Evolutionary conservation across 768 basidiomycete species (phyloP).

Genomic region (Rubroboletus pulcherrimus): DNA sequence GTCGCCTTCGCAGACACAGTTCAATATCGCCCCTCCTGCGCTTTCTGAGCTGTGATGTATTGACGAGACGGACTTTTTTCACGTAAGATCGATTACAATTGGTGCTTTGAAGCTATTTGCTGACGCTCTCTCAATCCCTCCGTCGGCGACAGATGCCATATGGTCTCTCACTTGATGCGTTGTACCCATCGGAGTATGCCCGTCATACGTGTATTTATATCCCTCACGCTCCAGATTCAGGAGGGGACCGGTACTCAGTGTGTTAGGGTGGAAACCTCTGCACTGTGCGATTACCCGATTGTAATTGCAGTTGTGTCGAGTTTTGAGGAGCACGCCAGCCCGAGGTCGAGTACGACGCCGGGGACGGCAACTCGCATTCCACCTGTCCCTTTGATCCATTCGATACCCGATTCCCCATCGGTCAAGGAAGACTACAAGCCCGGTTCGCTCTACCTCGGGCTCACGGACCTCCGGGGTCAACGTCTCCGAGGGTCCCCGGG

Average conservation of each 20-base stretch:
- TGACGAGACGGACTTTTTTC: background rate
- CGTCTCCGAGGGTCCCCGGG: too few species aligned
- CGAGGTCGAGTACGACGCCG: background rate
- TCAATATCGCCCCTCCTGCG: too few species aligned
- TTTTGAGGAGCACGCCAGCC: background rate
- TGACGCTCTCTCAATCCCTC: background rate
- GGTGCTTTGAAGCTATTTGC: background rate
- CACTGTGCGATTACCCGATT: background rate
- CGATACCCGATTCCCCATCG: too few species aligned
- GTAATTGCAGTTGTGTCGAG: background rate
- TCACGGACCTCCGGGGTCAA: too few species aligned
- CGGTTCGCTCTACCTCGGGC: too few species aligned
- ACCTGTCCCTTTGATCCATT: too few species aligned
- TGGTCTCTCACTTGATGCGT: background rate
- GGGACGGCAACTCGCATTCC: too few species aligned
- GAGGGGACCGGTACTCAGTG: background rate
- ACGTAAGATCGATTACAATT: background rate
- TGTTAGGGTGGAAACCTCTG: background rate
- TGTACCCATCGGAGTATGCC: background rate
- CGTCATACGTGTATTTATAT: background rate
- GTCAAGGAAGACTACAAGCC: too few species aligned
- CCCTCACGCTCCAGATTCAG: background rate
- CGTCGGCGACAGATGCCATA: background rate
- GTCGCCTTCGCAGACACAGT: too few species aligned
- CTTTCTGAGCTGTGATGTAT: background rate